phyloP scores from a whole-genome alignment of 768 basidiomycete species.

The Phlegmacium glaucopus region DNA sequence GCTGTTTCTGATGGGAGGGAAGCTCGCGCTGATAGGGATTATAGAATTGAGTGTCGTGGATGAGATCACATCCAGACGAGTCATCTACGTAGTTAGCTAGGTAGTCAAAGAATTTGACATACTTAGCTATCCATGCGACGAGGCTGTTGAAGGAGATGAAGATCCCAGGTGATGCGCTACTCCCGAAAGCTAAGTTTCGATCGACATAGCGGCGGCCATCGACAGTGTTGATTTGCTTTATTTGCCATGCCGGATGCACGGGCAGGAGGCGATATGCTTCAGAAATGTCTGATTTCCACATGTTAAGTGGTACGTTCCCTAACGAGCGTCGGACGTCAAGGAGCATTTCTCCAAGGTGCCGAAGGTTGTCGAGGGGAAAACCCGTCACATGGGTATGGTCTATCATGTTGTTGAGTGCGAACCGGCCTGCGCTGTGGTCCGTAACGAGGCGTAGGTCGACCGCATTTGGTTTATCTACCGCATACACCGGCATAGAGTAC shows the following conservation, averaged over 20 bases:
- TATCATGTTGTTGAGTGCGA: conserved; percentile 26
- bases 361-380: conserved; percentile 17
- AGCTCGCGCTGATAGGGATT: conserved; percentile 17
- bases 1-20: conserved; percentile 24
- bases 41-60: conserved; percentile 15
- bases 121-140: conserved; percentile 33
- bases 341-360: conserved; percentile 7
- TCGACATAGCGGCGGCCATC: conserved; percentile 21
- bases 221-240: conserved; percentile 32
- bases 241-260: conserved; percentile 36
- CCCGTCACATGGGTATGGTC: neutral
- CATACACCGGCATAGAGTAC: conserved; percentile 27
- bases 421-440: conserved; percentile 30
- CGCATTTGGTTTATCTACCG: conserved; percentile 28
- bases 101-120: conserved; percentile 12
- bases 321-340: neutral
- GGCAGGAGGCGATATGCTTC: conserved; percentile 35
- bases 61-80: conserved; percentile 18
- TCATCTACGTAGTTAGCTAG: conserved; percentile 33
- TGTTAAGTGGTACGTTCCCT: neutral
- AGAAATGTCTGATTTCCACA: conserved; percentile 35
- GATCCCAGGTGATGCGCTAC: conserved; percentile 12
- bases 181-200: conserved; percentile 21
- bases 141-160: conserved; percentile 30
- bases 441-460: conserved; percentile 32